Base-by-base conservation (phyloP, 1,284 basidiomycete genomes). In the Trichosporon sp. region DNA sequence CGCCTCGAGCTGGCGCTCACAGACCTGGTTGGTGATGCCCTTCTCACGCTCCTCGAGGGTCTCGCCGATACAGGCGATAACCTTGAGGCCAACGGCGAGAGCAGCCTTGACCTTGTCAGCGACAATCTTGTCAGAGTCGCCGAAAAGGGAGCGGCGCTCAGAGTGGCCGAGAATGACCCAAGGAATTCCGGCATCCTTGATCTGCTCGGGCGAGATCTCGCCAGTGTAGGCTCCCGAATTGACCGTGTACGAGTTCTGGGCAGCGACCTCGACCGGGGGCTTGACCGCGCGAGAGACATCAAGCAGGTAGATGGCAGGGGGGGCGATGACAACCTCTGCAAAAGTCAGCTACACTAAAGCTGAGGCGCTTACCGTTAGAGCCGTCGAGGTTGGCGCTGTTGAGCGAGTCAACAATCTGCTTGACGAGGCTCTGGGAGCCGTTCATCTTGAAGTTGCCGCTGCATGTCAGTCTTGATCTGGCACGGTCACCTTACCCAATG, bases 131-230 rank as follows among this genome's bases (percentile, higher is more conserved):
- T 92, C 92, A 23, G 87, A 86, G 80, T 99, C 96, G 77, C 88
- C 85, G 85, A 99, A 99, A 70, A 96, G 81, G 4, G 90, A 89
- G 65, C 95, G 89, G 71, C 96, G 90, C 81, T 99, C 96, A 56
- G 94, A 97, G 85, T 99, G 95, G 86, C 95, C 95, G 65, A 98
- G 86, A 79, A 99, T 91, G 71, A 97, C 94, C 81, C 91, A 98
- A 65, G 91, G 90, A 70, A 98, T 87, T 3, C 84, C 84, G 19
- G 91, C 90, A 76, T 98, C 93, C 65, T 84, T 86, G 74, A 98
- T 86, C 82, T 96, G 92, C 6, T 83, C 75, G 5, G 92, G 87
- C 73, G 91, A 93, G 82, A 91, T 91, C 81, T 96, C 94, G 64
- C 94, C 95, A 10, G 96, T 99, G 84, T 89, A 99, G 21, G 95